Percentiles rank a stretch among this genome's conserved stretches.
Evolutionary conservation across 2,329 filamentous ascomycete species (phyloP).

Genomic region (Penicillium sp.): DNA sequence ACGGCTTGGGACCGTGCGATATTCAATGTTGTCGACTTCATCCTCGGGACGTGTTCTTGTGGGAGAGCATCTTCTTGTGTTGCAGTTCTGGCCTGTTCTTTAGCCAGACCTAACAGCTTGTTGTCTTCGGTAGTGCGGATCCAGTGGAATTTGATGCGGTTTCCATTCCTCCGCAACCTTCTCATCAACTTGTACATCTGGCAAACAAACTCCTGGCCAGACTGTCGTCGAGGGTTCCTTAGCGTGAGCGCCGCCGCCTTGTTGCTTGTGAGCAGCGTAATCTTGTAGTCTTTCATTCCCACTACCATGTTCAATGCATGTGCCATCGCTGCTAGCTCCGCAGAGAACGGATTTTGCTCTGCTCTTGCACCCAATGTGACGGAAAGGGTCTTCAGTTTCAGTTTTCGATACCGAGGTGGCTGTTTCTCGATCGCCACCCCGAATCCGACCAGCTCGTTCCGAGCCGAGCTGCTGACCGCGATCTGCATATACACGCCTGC

Average conservation of each 20-base stretch:
- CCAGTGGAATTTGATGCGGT: neutral
- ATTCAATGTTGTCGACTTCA: slow-evolving; percentile 29
- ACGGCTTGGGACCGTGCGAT: slow-evolving; percentile 22
- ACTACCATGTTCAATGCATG: slow-evolving; percentile 18
- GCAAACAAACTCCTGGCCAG: slow-evolving; percentile 19
- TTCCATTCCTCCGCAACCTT: slow-evolving; percentile 18
- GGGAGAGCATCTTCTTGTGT: slow-evolving; percentile 19
- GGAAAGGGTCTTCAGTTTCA: slow-evolving; percentile 21
- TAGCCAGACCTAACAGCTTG: slow-evolving; percentile 18
- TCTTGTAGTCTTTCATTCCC: slow-evolving; percentile 19
- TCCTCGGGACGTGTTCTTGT: slow-evolving; percentile 17
- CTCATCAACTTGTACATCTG: slow-evolving; percentile 25
- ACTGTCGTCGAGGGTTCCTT: slow-evolving; percentile 22
- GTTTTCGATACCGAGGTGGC: slow-evolving; percentile 29
- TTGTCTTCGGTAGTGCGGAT: neutral
- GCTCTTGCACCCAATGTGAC: slow-evolving; percentile 19
- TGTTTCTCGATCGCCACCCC: slow-evolving; percentile 8
- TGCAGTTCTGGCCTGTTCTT: slow-evolving; percentile 22
- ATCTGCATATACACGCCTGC: slow-evolving; percentile 8
- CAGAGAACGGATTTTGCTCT: slow-evolving; percentile 4
- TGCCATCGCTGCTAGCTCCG: slow-evolving; percentile 27
- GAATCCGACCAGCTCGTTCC: neutral
- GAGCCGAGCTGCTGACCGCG: slow-evolving; percentile 17
- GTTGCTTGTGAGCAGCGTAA: slow-evolving; percentile 16
- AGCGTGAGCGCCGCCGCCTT: slow-evolving; percentile 27